Base-by-base conservation (phyloP, 441 rosid genomes). In the Corymbia calophylla region DNA sequence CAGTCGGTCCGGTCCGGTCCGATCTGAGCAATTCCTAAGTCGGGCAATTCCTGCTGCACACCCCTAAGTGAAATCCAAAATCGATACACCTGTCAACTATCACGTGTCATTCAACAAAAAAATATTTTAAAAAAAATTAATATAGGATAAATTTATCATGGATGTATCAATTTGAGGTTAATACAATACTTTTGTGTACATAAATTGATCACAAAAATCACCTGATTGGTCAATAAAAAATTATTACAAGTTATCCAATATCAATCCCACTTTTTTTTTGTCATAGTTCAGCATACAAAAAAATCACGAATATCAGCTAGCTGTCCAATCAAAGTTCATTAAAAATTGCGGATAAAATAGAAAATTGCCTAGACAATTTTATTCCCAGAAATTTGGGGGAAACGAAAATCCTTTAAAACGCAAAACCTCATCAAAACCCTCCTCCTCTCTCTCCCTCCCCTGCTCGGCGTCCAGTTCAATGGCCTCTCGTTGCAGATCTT, bases 401-500 rank as follows among this genome's bases (percentile, higher is more conserved):
- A 77, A 44, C 4, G 18, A 13, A 44, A 44, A 77, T 62, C 88
- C 86, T 8, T 64, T 86, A 25, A 81, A 86, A 88, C 47, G 88
- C 91, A 91, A 88, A 90, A 88, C 87, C 66, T 89, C 55, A 23
- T 77, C 53, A 44, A 47, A 82, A 77, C 51, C 48, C 21, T 7
- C 44, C 55, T 58, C 60, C 55, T 53, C 80, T 17, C 48, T 47
- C 25, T 29, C 53, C 17, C 86, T 7, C 5, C 31, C 13, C 21
- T 58, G 0, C n/a, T 39, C 84, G 19, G 32, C 82, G 54, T 81
- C 39, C 53, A 2, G 66, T 81, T 81, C 53, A 88, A 96, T 97
- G 99, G 99, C 99, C 87, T 94, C 94, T 73, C 95, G 97, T 35
- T 95, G 91, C 90, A 92, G 98, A 92, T 94, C 99, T 87, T 91